phyloP scores from a whole-genome alignment of 352 stramenopile species.

The Globisporangium orthogonon region DNA sequence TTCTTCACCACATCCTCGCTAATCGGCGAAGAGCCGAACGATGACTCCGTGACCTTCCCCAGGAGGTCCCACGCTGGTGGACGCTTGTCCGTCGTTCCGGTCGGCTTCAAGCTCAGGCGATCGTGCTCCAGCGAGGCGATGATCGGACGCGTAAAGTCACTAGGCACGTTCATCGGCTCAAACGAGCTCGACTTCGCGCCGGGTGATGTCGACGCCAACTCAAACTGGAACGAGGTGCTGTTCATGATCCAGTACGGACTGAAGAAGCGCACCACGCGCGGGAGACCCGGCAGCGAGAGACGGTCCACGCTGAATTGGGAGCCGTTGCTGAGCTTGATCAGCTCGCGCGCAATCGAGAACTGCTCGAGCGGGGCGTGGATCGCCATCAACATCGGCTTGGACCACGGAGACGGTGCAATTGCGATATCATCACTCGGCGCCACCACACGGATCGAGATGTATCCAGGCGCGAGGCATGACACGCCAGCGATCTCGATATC shows the following conservation, averaged over 20 bases:
- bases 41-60: slow-evolving; percentile 40
- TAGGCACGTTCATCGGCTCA: slow-evolving; percentile 29
- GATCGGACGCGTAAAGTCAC: slow-evolving; percentile 56
- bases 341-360: slow-evolving; percentile 66
- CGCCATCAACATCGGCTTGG: slow-evolving; percentile 81
- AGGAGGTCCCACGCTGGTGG: slow-evolving; percentile 55
- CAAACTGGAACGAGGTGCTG: slow-evolving; percentile 70
- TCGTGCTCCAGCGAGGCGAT: slow-evolving; percentile 52
- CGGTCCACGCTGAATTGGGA: slow-evolving; percentile 71
- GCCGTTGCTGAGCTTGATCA: slow-evolving; percentile 37
- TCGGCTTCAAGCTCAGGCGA: slow-evolving; percentile 66
- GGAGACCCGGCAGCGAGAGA: slow-evolving; percentile 53
- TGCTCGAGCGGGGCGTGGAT: slow-evolving; percentile 66
- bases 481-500: slow-evolving; percentile 73
- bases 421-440: background rate
- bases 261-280: slow-evolving; percentile 76
- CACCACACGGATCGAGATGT: slow-evolving; percentile 58
- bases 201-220: slow-evolving; percentile 43
- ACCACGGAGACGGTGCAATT: slow-evolving; percentile 45
- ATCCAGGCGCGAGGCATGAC: slow-evolving; percentile 60
- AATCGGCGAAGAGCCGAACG: slow-evolving; percentile 39
- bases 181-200: slow-evolving; percentile 46
- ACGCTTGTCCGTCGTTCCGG: slow-evolving; percentile 31
- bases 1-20: slow-evolving; percentile 58
- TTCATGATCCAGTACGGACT: slow-evolving; percentile 85